Conservation (phyloP, 352 stramenopile genomes). For the Hyaloperonospora brassicae region DNA sequence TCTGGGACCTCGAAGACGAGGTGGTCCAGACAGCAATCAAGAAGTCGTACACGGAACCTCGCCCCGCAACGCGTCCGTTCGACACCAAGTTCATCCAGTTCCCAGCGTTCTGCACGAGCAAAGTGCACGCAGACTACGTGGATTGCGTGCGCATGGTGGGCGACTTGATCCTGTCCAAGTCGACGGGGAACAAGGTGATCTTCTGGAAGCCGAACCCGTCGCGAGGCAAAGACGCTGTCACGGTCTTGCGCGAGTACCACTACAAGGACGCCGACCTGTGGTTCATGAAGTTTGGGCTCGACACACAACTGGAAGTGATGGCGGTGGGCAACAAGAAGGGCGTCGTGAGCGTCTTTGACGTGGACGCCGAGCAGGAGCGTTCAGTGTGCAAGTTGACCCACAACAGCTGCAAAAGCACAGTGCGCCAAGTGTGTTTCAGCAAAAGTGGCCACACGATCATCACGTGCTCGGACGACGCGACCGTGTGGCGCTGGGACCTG, state of each 20-base stretch:
- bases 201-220: constrained; percentile 89
- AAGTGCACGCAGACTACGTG: constrained; percentile 88
- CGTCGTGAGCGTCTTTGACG: constrained; percentile 68
- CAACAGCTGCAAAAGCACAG: constrained; percentile 67
- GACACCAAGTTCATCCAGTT: constrained; percentile 85
- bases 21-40: constrained; percentile 64
- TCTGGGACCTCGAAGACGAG: constrained; percentile 87
- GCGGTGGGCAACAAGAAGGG: constrained; percentile 79
- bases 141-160: constrained; percentile 83
- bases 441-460: constrained; percentile 61
- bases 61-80: constrained; percentile 57
- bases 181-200: constrained; percentile 82
- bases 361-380: constrained; percentile 66
- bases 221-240: constrained; percentile 70
- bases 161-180: constrained; percentile 75
- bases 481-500: constrained; percentile 70
- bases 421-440: constrained; percentile 74
- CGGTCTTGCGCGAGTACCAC: constrained; percentile 72
- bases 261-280: constrained; percentile 80
- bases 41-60: constrained; percentile 66
- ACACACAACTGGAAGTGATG: constrained; percentile 67
- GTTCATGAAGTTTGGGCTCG: constrained; percentile 83
- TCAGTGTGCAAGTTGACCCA: constrained; percentile 63
- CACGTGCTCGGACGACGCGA: constrained; percentile 65
- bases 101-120: constrained; percentile 86